phyloP scores from a whole-genome alignment of 208 protist genomes.

The Acanthamoeba pearcei region DNA sequence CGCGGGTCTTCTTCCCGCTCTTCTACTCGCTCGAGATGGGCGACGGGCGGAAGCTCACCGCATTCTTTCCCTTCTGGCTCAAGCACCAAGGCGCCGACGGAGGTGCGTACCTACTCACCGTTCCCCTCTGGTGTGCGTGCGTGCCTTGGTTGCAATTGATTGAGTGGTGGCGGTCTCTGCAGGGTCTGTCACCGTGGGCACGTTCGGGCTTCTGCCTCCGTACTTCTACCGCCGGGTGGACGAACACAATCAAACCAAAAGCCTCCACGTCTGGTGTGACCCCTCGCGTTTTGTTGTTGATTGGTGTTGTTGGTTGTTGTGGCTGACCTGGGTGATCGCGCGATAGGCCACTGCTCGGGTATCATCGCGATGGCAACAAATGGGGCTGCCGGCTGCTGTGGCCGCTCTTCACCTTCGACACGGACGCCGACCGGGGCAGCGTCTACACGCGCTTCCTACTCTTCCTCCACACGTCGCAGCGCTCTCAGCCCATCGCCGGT shows the following conservation, averaged over 20 bases:
- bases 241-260: background rate
- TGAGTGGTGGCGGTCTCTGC: background rate
- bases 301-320: background rate
- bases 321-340: background rate
- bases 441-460: constrained; percentile 23
- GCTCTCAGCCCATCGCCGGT: background rate
- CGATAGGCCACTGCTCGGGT: constrained; percentile 23
- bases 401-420: background rate
- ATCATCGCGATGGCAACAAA: constrained; percentile 2
- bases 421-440: background rate
- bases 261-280: background rate
- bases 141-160: background rate
- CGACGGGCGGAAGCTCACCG: background rate
- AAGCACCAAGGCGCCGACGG: background rate
- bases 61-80: constrained; percentile 44
- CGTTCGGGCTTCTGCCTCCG: background rate
- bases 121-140: background rate
- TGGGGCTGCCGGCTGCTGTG: background rate
- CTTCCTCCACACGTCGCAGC: background rate
- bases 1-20: constrained; percentile 12
- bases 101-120: background rate
- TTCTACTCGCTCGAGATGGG: constrained; percentile 22
- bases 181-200: constrained; percentile 5
- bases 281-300: background rate
- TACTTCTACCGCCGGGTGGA: constrained; percentile 14